Conservation (phyloP, 176 grass and related monocot species). For the Oryza glumipatula region DNA sequence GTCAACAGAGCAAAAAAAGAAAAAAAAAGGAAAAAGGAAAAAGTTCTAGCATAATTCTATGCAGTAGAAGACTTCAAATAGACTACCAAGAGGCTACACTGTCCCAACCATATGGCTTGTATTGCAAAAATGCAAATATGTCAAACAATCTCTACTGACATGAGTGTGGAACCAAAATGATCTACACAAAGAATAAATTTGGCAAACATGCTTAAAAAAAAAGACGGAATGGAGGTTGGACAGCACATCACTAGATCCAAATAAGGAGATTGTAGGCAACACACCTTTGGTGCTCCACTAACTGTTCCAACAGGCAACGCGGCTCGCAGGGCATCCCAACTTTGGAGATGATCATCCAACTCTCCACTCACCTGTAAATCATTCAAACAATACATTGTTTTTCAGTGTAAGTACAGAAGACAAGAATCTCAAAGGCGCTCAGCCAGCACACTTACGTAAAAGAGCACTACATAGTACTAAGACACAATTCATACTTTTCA, state of each 20-base stretch:
- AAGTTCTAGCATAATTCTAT: not conserved
- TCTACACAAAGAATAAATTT: not conserved
- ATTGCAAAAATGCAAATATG: not conserved
- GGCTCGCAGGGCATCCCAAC: slow-evolving; percentile 88
- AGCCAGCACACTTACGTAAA: not conserved
- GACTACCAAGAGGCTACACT: slow-evolving; percentile 1
- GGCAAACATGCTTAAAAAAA: slow-evolving; percentile 13
- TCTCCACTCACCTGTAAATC: slow-evolving; percentile 69
- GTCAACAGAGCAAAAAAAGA: not conserved
- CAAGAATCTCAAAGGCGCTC: slow-evolving; percentile 8
- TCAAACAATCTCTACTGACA: not conserved
- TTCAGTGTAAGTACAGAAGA: slow-evolving; percentile 10
- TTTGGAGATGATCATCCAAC: slow-evolving; percentile 63
- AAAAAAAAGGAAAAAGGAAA: not conserved
- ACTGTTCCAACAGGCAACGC: slow-evolving; percentile 92
- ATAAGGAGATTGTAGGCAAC: slow-evolving; percentile 18
- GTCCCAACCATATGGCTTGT: not conserved
- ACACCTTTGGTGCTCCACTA: slow-evolving; percentile 88
- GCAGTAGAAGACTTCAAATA: not conserved
- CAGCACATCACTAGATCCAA: not conserved
- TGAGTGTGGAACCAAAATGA: not conserved
- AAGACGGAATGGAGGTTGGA: not conserved
- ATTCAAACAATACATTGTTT: slow-evolving; percentile 22
- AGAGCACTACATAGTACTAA: not conserved
- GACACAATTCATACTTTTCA: not conserved